Base-by-base conservation (phyloP, 768 basidiomycete genomes). In the Lactifluus volemus region DNA sequence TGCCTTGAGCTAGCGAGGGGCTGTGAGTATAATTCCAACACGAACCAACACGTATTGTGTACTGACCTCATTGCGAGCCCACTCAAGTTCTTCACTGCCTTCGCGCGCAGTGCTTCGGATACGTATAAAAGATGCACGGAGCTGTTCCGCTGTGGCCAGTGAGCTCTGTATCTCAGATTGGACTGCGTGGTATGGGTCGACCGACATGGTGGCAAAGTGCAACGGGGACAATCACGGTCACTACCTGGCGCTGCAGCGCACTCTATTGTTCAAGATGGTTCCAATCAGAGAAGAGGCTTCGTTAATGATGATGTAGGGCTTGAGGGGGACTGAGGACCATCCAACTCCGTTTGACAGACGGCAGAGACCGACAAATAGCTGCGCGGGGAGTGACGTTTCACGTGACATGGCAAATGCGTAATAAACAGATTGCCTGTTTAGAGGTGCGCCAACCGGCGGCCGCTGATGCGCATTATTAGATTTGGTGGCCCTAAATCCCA, bases 101-200 rank as follows among this genome's bases (percentile, higher is more conserved):
- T 82, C 80, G 50, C 76, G 65, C 32, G 87, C 89, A 67, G 82
- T 90, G 70, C 80, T 87, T 63, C 83, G 80, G 71, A 92, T 92
- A 17, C 91, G 86, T 36, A 84, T 68, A 75, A 85, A 91, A 5
- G 91, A 90, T 4, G 88, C 80, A 49, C 83, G 80, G 55, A 93
- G 76, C 55, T 88, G 85, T 17, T 80, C 75, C 47, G 89, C 86
- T 4, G 83, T 77, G 68, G 88, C 84, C 34, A 94, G 73, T 9
- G 89, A 85, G 12, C 78, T 73, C 63, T 92, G 88, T 21, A 95
- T 84, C 73, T 95, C 92, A 61, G 83, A 84, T 69, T 89, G 85
- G 2, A 93, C 90, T 39, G 83, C 87, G 76, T 92, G 87, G 72
- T 93, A 95, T 45, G 92, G 92, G 74, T 95, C 92, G 7, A 79